Percentiles rank a stretch among this genome's conserved stretches.
phyloP scores from a whole-genome alignment of 306 rosid species.

The Quercus dentata region DNA sequence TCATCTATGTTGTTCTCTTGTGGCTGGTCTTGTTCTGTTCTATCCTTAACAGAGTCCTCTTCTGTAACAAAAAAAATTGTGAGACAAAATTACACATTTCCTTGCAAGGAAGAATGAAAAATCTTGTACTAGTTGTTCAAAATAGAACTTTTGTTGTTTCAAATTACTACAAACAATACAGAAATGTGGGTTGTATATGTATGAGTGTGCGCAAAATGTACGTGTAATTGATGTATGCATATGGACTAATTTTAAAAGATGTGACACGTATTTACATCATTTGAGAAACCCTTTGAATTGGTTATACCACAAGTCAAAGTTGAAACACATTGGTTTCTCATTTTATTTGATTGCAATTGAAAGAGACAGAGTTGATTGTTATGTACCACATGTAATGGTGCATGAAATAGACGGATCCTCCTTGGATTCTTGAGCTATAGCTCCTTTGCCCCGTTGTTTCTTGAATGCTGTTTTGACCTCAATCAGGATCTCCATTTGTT shows the following conservation, averaged over 20 bases:
- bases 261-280: background rate
- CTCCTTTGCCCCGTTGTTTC: slow-evolving; percentile 37
- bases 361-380: slow-evolving; percentile 3
- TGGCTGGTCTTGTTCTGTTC: slow-evolving; percentile 57
- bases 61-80: slow-evolving; percentile 41
- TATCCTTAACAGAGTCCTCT: slow-evolving; percentile 73
- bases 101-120: background rate
- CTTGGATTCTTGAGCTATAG: slow-evolving; percentile 48
- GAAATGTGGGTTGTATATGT: background rate
- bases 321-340: background rate
- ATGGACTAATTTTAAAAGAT: background rate
- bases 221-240: background rate
- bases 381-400: slow-evolving; percentile 74
- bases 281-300: background rate
- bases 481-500: slow-evolving; percentile 80
- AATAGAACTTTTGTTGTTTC: background rate
- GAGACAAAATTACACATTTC: background rate
- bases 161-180: background rate
- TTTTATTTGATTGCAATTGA: background rate
- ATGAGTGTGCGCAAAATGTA: background rate
- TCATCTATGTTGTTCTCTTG: slow-evolving; percentile 49
- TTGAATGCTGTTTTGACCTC: slow-evolving; percentile 58
- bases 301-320: background rate
- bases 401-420: slow-evolving; percentile 80
- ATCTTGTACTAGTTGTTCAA: background rate